phyloP scores from a whole-genome alignment of 1,284 basidiomycete species.

The Cryptococcus deneoformans region DNA sequence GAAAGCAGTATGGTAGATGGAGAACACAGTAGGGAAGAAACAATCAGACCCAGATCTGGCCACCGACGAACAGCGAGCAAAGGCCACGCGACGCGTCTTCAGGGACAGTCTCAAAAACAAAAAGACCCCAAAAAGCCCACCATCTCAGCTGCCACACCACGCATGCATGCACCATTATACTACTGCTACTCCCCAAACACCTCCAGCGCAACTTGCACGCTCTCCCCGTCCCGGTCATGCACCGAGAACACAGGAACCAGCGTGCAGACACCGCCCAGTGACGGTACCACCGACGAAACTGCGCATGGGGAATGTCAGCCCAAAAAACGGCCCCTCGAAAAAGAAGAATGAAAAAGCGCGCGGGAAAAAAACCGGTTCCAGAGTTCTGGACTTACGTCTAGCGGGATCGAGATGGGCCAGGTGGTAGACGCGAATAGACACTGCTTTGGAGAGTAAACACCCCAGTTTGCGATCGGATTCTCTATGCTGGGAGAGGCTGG shows the following conservation, averaged over 20 bases:
- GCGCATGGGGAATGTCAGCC: not conserved
- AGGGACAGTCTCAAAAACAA: not conserved
- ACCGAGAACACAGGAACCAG: conserved; percentile 22
- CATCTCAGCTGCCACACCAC: too few relatives aligned
- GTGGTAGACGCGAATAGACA: conserved; percentile 26
- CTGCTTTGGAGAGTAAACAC: conserved; percentile 14
- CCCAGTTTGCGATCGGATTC: not conserved
- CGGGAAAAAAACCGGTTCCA: not conserved
- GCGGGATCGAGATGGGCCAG: not conserved
- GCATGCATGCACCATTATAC: too few relatives aligned
- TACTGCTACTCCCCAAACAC: conserved; percentile 17
- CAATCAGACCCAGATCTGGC: conserved; percentile 55
- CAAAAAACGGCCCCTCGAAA: conserved; percentile 1
- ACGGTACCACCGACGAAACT: conserved; percentile 1
- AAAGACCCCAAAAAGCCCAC: not conserved
- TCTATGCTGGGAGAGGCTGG: not conserved
- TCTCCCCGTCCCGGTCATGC: conserved; percentile 13
- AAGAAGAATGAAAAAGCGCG: not conserved
- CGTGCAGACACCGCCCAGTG: conserved; percentile 6
- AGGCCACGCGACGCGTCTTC: not conserved
- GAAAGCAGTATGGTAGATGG: conserved; percentile 52
- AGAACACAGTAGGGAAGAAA: conserved; percentile 38
- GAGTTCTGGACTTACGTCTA: conserved; percentile 1
- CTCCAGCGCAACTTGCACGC: conserved; percentile 16
- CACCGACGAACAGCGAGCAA: not conserved